phyloP scores from a whole-genome alignment of 495 filamentous ascomycete species.

The Aspergillus ostianus region DNA sequence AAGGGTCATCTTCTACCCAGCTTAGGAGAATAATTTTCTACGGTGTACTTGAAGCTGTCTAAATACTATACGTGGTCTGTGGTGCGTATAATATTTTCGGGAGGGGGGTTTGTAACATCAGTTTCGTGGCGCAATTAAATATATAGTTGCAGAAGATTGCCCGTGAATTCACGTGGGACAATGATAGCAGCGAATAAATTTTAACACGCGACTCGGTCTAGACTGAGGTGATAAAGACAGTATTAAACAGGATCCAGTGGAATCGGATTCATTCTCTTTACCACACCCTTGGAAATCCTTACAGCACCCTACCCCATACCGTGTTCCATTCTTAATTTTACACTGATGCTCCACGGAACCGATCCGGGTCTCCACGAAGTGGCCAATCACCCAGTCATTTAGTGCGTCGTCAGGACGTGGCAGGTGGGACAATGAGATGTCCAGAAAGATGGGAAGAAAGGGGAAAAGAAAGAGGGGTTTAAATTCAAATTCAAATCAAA shows the following conservation, averaged over 20 bases:
- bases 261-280: too few species aligned
- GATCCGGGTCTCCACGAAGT: conserved; percentile 7
- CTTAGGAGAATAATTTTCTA: neutral
- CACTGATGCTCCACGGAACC: conserved; percentile 3
- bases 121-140: neutral
- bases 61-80: neutral
- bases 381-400: conserved; percentile 12
- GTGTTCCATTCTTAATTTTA: neutral
- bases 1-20: neutral
- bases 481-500: too few species aligned
- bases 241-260: neutral
- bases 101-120: neutral
- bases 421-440: conserved; percentile 20
- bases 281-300: too few species aligned
- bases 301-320: neutral
- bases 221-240: neutral
- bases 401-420: conserved; percentile 23
- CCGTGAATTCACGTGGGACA: neutral
- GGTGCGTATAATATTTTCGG: neutral
- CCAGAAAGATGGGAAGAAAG: conserved; percentile 7
- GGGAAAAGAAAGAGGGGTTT: neutral
- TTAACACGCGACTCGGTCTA: neutral
- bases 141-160: neutral
- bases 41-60: neutral
- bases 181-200: neutral